These are phyloP conservation scores for Pontederia crassipes DNA, from an alignment of 176 grass and related monocot species.

Conservation along the genomic window DNA sequence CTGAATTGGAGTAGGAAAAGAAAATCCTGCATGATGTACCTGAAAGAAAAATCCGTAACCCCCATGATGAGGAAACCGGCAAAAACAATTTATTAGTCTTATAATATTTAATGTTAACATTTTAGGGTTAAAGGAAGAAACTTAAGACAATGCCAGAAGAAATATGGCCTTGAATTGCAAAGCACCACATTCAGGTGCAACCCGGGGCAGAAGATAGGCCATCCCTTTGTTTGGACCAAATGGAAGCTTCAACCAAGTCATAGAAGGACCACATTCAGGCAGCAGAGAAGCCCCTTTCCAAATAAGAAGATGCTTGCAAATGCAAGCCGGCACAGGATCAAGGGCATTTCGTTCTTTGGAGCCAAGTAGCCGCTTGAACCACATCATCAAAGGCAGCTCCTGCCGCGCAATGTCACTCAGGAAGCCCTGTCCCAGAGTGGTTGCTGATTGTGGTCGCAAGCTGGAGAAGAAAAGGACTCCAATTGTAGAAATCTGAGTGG, in stretches of 20 bases:
- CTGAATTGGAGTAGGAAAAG: constrained; percentile 89
- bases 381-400: constrained; percentile 9
- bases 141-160: constrained; percentile 28
- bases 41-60: constrained; percentile 26
- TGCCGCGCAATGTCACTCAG: constrained; percentile 6
- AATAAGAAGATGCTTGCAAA: constrained; percentile 5
- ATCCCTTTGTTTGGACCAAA: constrained; percentile 11
- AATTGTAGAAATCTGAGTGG: constrained; percentile 11
- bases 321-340: constrained; percentile 7
- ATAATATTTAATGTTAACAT: neutral
- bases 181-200: constrained; percentile 27
- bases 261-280: constrained; percentile 22
- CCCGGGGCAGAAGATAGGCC: constrained; percentile 34
- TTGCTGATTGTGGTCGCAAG: constrained; percentile 11
- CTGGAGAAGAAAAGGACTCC: constrained; percentile 21
- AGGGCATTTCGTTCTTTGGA: constrained; percentile 11
- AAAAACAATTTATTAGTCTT: neutral
- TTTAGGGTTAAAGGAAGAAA: constrained; percentile 13
- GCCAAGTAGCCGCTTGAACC: constrained; percentile 11
- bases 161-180: constrained; percentile 19
- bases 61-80: constrained; percentile 4
- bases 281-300: constrained; percentile 21
- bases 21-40: constrained; percentile 74
- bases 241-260: constrained; percentile 38
- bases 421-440: constrained; percentile 32